Conservation (phyloP, 2,329 filamentous ascomycete genomes). For the Monilinia vaccinii-corymbosi region DNA sequence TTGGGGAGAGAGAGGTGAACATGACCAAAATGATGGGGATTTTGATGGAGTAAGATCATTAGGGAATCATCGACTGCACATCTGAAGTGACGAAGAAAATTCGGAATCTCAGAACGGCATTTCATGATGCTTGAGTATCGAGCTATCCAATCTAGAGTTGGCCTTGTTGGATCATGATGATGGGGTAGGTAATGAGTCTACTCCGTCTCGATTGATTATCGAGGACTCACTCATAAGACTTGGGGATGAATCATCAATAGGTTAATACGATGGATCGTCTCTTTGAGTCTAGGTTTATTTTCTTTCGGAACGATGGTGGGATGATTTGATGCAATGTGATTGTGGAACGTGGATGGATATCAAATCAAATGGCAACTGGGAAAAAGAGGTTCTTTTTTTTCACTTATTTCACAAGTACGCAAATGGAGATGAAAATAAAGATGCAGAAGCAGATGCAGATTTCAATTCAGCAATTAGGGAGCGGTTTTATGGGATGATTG, state of each 20-base stretch:
- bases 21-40: not conserved
- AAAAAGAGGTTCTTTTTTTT: not conserved
- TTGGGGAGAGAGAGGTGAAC: constrained; percentile 3
- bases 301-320: not conserved
- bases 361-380: not conserved
- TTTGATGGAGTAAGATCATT: not conserved
- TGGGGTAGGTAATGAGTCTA: not conserved
- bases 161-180: not conserved
- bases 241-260: not conserved
- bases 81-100: not conserved
- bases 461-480: not conserved
- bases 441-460: not conserved
- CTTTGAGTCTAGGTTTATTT: not conserved
- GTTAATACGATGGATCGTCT: not conserved
- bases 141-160: not conserved
- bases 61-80: not conserved
- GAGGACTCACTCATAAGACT: not conserved
- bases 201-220: not conserved
- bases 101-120: not conserved
- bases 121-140: not conserved
- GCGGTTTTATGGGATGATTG: not conserved
- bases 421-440: not conserved
- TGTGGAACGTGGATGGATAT: not conserved
- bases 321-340: not conserved
- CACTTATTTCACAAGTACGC: not conserved